Conservation (phyloP, 2,329 filamentous ascomycete genomes). For the Pseudogymnoascus sp. region DNA sequence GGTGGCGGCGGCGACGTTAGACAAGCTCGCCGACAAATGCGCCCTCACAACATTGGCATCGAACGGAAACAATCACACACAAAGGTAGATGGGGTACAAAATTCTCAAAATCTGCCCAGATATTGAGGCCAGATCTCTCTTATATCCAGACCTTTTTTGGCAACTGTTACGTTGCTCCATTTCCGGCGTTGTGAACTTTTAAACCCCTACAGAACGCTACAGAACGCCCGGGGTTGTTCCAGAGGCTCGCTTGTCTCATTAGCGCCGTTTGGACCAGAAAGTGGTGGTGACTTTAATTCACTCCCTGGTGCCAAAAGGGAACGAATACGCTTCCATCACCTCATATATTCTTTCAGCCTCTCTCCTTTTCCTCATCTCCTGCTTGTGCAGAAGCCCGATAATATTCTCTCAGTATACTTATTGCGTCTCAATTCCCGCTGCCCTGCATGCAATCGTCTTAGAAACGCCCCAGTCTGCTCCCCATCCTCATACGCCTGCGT, state of each 20-base stretch:
- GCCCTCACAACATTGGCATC: not conserved
- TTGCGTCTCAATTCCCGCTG: slow-evolving; percentile 8
- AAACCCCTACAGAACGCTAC: slow-evolving; percentile 9
- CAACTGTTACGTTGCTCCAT: not conserved
- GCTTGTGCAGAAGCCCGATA: slow-evolving; percentile 6
- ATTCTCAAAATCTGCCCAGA: not conserved
- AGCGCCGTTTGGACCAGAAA: slow-evolving; percentile 6
- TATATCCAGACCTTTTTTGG: not conserved
- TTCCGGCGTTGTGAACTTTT: not conserved
- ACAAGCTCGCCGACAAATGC: not conserved
- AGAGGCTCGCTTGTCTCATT: slow-evolving; percentile 8
- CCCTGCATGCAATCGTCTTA: slow-evolving; percentile 8
- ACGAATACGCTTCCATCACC: slow-evolving; percentile 8
- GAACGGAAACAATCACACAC: not conserved
- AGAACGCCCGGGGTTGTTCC: slow-evolving; percentile 6
- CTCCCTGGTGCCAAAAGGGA: slow-evolving; percentile 4
- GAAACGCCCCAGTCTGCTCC: slow-evolving; percentile 6
- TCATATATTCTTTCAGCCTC: slow-evolving; percentile 10
- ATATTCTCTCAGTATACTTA: slow-evolving; percentile 6
- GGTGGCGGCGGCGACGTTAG: slow-evolving; percentile 1
- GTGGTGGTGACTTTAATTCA: slow-evolving; percentile 7
- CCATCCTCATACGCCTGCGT: slow-evolving; percentile 9
- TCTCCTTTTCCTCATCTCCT: slow-evolving; percentile 3
- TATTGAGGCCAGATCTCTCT: not conserved
- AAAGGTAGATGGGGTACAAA: not conserved